Evolutionary conservation across 2,329 filamentous ascomycete genomes (phyloP).

Genomic region (Monosporascus sp.): DNA sequence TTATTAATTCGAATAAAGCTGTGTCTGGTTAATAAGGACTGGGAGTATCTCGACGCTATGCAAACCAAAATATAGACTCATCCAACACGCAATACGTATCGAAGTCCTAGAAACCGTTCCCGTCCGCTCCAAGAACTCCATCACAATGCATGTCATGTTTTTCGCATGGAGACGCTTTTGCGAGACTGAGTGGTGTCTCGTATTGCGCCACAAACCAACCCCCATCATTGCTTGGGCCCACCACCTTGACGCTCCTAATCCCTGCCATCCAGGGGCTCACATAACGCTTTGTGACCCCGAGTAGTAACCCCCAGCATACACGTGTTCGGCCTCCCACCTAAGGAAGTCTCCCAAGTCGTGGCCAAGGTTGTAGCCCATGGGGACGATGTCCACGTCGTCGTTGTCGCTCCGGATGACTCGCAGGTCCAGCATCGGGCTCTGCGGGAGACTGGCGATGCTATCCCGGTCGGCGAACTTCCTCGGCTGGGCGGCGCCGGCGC

Average conservation of each 20-base stretch:
- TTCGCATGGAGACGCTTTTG: too few relatives aligned
- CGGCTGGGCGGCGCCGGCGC: slow-evolving; percentile 5
- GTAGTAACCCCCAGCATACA: slow-evolving; percentile 30
- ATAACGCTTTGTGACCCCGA: background rate
- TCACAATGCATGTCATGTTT: too few relatives aligned
- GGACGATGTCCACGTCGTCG: slow-evolving; percentile 38
- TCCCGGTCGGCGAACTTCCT: slow-evolving; percentile 23
- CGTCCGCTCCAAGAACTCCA: background rate
- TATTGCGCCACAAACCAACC: background rate
- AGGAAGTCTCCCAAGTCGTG: slow-evolving; percentile 56
- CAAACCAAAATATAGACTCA: background rate
- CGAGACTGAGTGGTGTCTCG: too few relatives aligned
- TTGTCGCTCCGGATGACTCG: slow-evolving; percentile 37
- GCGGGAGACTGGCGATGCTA: slow-evolving; percentile 41
- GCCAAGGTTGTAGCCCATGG: slow-evolving; percentile 57
- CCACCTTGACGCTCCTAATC: background rate
- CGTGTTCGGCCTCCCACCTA: slow-evolving; percentile 50
- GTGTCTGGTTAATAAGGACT: too few relatives aligned
- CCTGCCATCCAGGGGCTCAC: background rate
- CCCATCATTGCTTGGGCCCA: background rate
- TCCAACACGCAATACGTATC: background rate
- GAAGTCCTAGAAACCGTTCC: background rate
- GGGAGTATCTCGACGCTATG: background rate
- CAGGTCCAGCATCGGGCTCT: slow-evolving; percentile 45
- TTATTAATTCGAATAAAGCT: too few relatives aligned